These are phyloP conservation scores for Volvox reticuliferus DNA, from an alignment of 139 green algal genomes.

Conservation along the genomic window DNA sequence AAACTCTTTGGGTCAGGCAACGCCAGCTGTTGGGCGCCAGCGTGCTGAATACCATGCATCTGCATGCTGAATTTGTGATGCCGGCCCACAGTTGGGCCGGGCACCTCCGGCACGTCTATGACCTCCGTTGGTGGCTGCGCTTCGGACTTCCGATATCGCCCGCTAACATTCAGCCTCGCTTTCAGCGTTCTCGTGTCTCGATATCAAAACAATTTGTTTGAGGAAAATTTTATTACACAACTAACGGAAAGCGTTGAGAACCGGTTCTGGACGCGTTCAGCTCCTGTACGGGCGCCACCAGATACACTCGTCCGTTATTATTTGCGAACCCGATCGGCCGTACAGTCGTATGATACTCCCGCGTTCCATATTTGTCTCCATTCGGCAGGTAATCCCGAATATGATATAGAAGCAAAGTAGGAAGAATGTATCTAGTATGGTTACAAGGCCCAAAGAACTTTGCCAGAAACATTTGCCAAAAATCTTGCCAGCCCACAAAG, in stretches of 20 bases:
- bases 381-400: no score
- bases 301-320: background rate
- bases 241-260: constrained; percentile 11
- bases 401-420: no score
- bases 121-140: background rate
- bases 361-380: no score
- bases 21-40: background rate
- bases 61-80: constrained; percentile 36
- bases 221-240: background rate
- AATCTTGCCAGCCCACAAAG: no score
- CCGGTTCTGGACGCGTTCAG: background rate
- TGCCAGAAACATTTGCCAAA: no score
- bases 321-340: background rate
- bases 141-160: background rate
- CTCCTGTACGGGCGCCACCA: background rate
- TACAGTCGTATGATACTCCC: background rate
- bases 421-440: no score
- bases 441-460: no score
- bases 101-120: background rate
- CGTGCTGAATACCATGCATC: background rate
- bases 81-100: constrained; percentile 5
- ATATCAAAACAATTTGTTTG: no score
- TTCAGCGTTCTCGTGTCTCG: background rate
- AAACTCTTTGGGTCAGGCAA: constrained; percentile 46
- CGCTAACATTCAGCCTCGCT: background rate